Percentiles rank a stretch among this genome's conserved stretches.
These are phyloP conservation scores for Podosphaera xanthii DNA, from an alignment of 2,329 filamentous ascomycete species.

Conservation along the genomic window DNA sequence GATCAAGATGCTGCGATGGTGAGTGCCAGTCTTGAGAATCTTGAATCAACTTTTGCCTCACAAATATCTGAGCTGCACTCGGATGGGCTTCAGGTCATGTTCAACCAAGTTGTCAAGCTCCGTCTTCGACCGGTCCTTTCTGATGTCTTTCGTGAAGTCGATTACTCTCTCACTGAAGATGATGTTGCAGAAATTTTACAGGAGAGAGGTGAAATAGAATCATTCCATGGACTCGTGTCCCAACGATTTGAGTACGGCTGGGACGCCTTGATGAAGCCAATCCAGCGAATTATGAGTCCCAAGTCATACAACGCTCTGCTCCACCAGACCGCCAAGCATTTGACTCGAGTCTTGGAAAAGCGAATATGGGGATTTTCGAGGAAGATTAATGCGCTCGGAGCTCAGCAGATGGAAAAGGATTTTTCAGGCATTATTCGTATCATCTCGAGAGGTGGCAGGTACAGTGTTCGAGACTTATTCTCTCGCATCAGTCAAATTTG, in stretches of 20 bases:
- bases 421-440: constrained; percentile 50
- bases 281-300: constrained; percentile 63
- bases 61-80: constrained; percentile 66
- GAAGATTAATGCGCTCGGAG: constrained; percentile 54
- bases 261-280: constrained; percentile 64
- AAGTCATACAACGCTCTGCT: constrained; percentile 57
- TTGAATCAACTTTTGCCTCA: constrained; percentile 48
- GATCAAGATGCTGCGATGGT: constrained; percentile 52
- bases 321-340: constrained; percentile 47
- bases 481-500: constrained; percentile 55
- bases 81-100: constrained; percentile 68
- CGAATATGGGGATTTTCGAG: constrained; percentile 62
- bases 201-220: constrained; percentile 25
- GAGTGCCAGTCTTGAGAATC: constrained; percentile 37
- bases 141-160: constrained; percentile 77
- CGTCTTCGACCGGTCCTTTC: constrained; percentile 65
- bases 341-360: constrained; percentile 67
- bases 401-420: constrained; percentile 65
- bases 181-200: constrained; percentile 33
- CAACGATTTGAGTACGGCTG: constrained; percentile 67
- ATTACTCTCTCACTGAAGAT: constrained; percentile 51
- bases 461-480: constrained; percentile 58
- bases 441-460: constrained; percentile 45
- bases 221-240: constrained; percentile 43
- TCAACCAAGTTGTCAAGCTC: constrained; percentile 66